Conservation (phyloP, 2,329 filamentous ascomycete genomes). For the Aspergillus alliaceus region DNA sequence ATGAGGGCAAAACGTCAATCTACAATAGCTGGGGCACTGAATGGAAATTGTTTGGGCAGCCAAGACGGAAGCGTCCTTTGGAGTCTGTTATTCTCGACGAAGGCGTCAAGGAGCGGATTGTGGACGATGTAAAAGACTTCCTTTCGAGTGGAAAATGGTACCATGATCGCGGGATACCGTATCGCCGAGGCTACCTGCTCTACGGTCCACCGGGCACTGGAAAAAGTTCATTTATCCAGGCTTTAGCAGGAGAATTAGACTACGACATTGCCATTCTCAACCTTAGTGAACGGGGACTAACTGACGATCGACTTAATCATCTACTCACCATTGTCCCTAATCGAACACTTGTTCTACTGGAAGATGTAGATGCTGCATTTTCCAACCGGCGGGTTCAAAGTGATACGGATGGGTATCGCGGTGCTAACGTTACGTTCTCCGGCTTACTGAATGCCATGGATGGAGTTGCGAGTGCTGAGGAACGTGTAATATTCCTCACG, state of each 20-base stretch:
- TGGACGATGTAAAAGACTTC: slow-evolving; percentile 81
- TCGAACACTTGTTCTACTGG: slow-evolving; percentile 77
- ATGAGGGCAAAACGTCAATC: slow-evolving; percentile 90
- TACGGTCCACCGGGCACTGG: slow-evolving; percentile 89
- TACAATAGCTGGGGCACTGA: slow-evolving; percentile 82
- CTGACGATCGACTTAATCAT: slow-evolving; percentile 83
- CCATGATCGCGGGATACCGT: slow-evolving; percentile 89
- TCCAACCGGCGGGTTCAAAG: slow-evolving; percentile 70
- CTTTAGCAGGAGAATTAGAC: slow-evolving; percentile 86
- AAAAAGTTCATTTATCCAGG: slow-evolving; percentile 95
- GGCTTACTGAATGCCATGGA: slow-evolving; percentile 83
- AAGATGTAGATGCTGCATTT: slow-evolving; percentile 91
- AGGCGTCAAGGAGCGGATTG: slow-evolving; percentile 78
- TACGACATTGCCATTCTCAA: slow-evolving; percentile 93
- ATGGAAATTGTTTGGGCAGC: slow-evolving; percentile 81
- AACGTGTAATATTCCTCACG: slow-evolving; percentile 89
- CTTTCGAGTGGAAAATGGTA: slow-evolving; percentile 81
- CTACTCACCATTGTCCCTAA: slow-evolving; percentile 82
- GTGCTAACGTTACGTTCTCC: slow-evolving; percentile 90
- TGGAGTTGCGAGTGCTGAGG: slow-evolving; percentile 90
- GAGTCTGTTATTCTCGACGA: slow-evolving; percentile 83
- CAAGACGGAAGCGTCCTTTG: slow-evolving; percentile 81
- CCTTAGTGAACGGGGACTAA: slow-evolving; percentile 83
- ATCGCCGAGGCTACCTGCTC: slow-evolving; percentile 82
- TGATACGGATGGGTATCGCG: slow-evolving; percentile 79